Base-by-base conservation (phyloP, 495 filamentous ascomycete genomes). In the Aspergillus sclerotiicarbonarius region DNA sequence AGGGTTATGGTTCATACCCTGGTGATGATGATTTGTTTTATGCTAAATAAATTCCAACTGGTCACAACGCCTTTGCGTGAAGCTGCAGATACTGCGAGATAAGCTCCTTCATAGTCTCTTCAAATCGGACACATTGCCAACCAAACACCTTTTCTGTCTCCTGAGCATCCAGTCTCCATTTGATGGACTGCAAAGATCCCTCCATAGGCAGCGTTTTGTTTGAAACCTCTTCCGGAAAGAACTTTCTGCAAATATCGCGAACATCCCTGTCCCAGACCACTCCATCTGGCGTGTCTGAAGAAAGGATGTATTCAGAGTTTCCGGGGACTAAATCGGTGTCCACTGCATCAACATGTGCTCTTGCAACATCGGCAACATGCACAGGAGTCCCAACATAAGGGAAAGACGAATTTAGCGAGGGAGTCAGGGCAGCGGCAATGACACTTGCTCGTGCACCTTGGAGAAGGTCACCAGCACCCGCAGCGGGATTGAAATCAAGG, bases 131-230 rank as follows among this genome's bases (percentile, higher is more conserved):
- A 56, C 79, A 77, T 47, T 71, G 63, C 67, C 80, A 75, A 6
- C 79, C 79, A 64, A 84, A 79, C 3, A 66, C 67, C 31, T 69
- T 66, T 56, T 80, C 74, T 10, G 78, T 78, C 6, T 68, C 39
- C 45, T 64, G 69, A 18, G 71, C 62, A 64, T 81, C 75, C 20
- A 82, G 56, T 3, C 67, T 70, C 31, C 79, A 69, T 5, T 63
- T 60, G 8, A 69, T 71, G 1, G 74, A 71, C 32, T 46, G 33
- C 52, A 73, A 63, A 10, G 58, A 67, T 6, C 77, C 80, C 52
- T 63, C 69, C 41, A 68, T 54, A 6, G 73, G 69, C 47, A 83
- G 63, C 6, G 69, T 39, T 6, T 70, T 67, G 13, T 59, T 70
- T 61, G 68, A 59, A 0, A 82, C 69, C 4, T 72, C 76, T 16